Base-by-base conservation (phyloP, 495 filamentous ascomycete species). In the Lichina pygmaea region DNA sequence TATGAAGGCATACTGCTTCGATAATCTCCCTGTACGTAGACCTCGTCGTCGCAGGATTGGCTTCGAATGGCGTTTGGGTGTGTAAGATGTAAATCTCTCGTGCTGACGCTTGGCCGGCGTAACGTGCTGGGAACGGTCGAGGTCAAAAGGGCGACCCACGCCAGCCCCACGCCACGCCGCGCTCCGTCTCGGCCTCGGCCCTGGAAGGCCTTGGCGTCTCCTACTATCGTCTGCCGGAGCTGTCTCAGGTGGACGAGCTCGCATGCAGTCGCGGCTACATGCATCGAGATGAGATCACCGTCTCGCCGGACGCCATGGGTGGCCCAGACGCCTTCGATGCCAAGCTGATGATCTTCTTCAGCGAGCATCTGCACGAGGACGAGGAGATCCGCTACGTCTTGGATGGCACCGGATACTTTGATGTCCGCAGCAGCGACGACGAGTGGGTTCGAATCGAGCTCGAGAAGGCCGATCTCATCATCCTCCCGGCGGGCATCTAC, bases 311-410 rank as follows among this genome's bases (percentile, higher is more conserved):
- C 49, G 77, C 72, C 46, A 85, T 95, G 83, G 86, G 86, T 44
- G 45, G 12, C 10, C 24, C 1, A 24, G 77, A 68, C 39, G 60
- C 70, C 32, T 86, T 86, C 62, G 89, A 97, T 62, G 70, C 75
- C 49, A 94, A 95, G 56, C 81, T 97, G 49, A 83, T 80, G 62
- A 72, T 57, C 48, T 97, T 97, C 65, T 95, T 95, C 65, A 57
- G 77, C 41, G 89, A 97, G 67, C 89, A 97, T 60, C 61, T 95
- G 52, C 89, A 97, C 53, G 89, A 97, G 64, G 91, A 95, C 55
- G 89, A 97, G 66, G 89, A 97, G 72, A 97, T 97, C 48, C 70
- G 89, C n/a, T 97, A 94, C 55, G 81, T 97, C 52, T 65, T 84
- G 32, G 89, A 82, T 49, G 89, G 89, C 2, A 64, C 71, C 44